Percentiles rank a stretch among this genome's conserved stretches.
Conservation (phyloP, 1,139 yeast species). For the Lodderomyces oxycetoniae region DNA sequence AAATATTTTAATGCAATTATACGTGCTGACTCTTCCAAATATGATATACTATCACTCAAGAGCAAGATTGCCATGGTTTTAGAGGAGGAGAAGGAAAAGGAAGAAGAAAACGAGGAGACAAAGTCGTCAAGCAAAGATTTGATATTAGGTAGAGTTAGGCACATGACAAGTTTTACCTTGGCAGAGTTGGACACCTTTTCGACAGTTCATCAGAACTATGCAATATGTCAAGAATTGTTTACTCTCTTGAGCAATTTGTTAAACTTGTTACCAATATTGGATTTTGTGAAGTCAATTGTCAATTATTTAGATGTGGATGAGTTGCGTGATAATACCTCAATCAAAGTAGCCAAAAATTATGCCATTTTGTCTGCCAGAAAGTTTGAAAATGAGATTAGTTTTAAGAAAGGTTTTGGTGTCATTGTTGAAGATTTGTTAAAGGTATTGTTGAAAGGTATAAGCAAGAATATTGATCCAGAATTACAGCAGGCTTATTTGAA, state of each 20-base stretch:
- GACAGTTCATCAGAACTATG: slow-evolving; percentile 12
- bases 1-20: slow-evolving; percentile 30
- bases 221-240: slow-evolving; percentile 27
- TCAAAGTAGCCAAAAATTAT: slow-evolving; percentile 47
- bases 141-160: slow-evolving; percentile 42
- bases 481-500: slow-evolving; percentile 69
- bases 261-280: slow-evolving; percentile 67
- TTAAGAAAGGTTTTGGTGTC: background rate
- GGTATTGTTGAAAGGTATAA: slow-evolving; percentile 43
- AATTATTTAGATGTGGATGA: slow-evolving; percentile 49
- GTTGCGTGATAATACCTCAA: slow-evolving; percentile 29
- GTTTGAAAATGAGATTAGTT: slow-evolving; percentile 41
- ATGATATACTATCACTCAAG: slow-evolving; percentile 46
- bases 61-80: slow-evolving; percentile 56
- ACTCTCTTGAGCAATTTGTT: slow-evolving; percentile 57
- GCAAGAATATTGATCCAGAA: slow-evolving; percentile 36
- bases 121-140: slow-evolving; percentile 1
- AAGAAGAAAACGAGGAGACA: no score
- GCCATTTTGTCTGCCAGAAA: slow-evolving; percentile 61
- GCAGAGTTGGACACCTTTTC: slow-evolving; percentile 29
- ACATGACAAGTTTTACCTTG: slow-evolving; percentile 35
- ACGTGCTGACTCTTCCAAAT: slow-evolving; percentile 11
- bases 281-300: slow-evolving; percentile 64
- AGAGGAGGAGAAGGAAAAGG: slow-evolving; percentile 38
- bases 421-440: slow-evolving; percentile 17